phyloP scores from a whole-genome alignment of 2,329 filamentous ascomycete species.

The Sordariomycetes sp. region DNA sequence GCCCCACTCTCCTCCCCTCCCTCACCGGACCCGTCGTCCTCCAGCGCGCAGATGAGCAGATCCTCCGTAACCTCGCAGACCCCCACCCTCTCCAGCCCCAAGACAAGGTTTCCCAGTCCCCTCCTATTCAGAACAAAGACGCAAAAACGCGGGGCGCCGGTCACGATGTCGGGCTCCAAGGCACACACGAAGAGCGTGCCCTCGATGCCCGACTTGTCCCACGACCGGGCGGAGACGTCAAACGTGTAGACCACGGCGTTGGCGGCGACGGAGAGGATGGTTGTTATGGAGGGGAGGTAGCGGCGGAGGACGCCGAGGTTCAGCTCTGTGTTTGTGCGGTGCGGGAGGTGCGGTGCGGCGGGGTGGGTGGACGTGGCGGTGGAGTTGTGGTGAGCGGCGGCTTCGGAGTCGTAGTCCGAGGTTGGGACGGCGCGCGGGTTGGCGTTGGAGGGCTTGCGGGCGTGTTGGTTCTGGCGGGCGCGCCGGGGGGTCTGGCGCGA shows the following conservation, averaged over 20 bases:
- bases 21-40: constrained; percentile 13
- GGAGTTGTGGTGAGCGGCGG: constrained; percentile 32
- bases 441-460: constrained; percentile 24
- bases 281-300: constrained; percentile 60
- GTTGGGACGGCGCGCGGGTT: constrained; percentile 21
- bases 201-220: constrained; percentile 80
- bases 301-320: constrained; percentile 76
- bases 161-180: constrained; percentile 27
- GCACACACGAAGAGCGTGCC: constrained; percentile 83
- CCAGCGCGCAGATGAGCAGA: constrained; percentile 34
- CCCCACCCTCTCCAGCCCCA: constrained; percentile 46
- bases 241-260: constrained; percentile 83
- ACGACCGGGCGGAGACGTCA: constrained; percentile 46
- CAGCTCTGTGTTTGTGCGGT: constrained; percentile 69
- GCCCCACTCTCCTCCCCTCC: constrained; percentile 10
- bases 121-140: constrained; percentile 64
- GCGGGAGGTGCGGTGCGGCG: constrained; percentile 33
- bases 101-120: constrained; percentile 55
- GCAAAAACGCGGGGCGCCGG: constrained; percentile 29
- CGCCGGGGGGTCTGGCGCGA: constrained; percentile 8
- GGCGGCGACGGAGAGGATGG: constrained; percentile 67
- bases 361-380: constrained; percentile 23
- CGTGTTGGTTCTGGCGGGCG: constrained; percentile 8
- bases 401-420: constrained; percentile 55
- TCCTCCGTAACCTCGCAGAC: constrained; percentile 50